Conservation (phyloP, 2,329 filamentous ascomycete genomes). For the Monosporascus sp. region DNA sequence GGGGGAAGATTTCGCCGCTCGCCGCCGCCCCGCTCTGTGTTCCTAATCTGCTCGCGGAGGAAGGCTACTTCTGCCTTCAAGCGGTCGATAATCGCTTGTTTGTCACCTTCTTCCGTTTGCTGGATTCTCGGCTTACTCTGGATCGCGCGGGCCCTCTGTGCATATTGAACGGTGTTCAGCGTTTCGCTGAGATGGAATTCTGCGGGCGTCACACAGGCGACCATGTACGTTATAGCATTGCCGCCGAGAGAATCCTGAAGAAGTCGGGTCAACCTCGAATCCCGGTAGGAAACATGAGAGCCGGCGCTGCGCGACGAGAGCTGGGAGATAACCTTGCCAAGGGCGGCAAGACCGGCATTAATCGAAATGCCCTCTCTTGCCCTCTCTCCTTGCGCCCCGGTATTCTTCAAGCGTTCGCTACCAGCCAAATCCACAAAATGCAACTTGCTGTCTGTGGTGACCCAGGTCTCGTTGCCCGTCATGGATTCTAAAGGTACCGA, state of each 20-base stretch:
- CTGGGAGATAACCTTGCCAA: slow-evolving; percentile 98
- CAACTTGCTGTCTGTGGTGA: slow-evolving; percentile 95
- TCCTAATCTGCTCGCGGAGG: slow-evolving; percentile 86
- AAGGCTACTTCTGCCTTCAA: slow-evolving; percentile 92
- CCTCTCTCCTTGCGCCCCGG: slow-evolving; percentile 87
- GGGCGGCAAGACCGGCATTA: slow-evolving; percentile 87
- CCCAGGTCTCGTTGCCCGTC: slow-evolving; percentile 60
- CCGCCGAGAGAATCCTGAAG: slow-evolving; percentile 95
- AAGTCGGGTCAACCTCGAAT: slow-evolving; percentile 92
- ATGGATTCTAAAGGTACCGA: slow-evolving; percentile 82
- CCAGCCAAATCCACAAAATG: slow-evolving; percentile 98
- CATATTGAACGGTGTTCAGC: slow-evolving; percentile 94
- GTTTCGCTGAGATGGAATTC: slow-evolving; percentile 98
- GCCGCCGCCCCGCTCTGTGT: slow-evolving; percentile 63
- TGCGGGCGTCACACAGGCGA: slow-evolving; percentile 93
- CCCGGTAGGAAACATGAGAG: slow-evolving; percentile 92
- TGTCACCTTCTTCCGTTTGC: slow-evolving; percentile 87
- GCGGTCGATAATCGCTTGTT: slow-evolving; percentile 87
- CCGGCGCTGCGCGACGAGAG: slow-evolving; percentile 83
- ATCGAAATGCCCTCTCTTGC: slow-evolving; percentile 97
- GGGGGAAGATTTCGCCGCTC: slow-evolving; percentile 49
- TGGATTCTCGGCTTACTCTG: slow-evolving; percentile 97
- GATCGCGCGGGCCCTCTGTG: slow-evolving; percentile 89
- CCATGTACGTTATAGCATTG: slow-evolving; percentile 98
- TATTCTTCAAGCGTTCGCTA: slow-evolving; percentile 95